Base-by-base conservation (phyloP, 352 stramenopile genomes). In the Phytophthora pinifolia region DNA sequence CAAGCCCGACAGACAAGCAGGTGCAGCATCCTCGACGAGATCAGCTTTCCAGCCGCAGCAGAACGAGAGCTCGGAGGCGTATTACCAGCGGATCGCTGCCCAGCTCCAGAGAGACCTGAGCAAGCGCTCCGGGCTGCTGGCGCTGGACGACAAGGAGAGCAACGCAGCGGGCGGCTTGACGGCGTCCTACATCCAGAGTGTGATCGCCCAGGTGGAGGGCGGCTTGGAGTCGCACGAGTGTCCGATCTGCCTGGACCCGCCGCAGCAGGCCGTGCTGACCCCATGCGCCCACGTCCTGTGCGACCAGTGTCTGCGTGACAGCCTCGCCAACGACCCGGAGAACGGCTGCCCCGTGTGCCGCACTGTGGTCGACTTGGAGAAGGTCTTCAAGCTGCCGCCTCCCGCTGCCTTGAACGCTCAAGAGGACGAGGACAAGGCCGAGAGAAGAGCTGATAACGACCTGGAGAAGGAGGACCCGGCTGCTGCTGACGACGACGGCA, bases 231-330 rank as follows among this genome's bases (percentile, higher is more conserved):
- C 71, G 4, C 80, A 93, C 33, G 88, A 96, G 53, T 96, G 88
- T 45, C 86, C 86, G 5, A 79, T 96, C 30, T 96, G 88, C 46
- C 59, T 96, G 4, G 88, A 96, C 29, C 65, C 74, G 9, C 86
- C 86, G 12, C 55, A 69, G 9, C 31, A 67, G 0, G 83, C 83
- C 1, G 83, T 97, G 33, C 60, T 97, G 32, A 96, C 89, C 4
- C 67, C 79, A 2, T 97, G 89, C 54, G 83, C 81, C 0, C 88
- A 97, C 50, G 59, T 96, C 29, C 65, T 97, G 34, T 97, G 89
- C 41, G 65, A 81, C 5, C 36, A 76, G 10, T 97, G 89, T 52
- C 63, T 96, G 9, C 69, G 70, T 18, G 66, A 86, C 13, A 86
- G 73, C 47, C 53, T 92, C 17, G 65, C 56, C 2, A 81, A 67